These are phyloP conservation scores for Salvia sclarea DNA, from an alignment of 305 asterid species.

Conservation along the genomic window DNA sequence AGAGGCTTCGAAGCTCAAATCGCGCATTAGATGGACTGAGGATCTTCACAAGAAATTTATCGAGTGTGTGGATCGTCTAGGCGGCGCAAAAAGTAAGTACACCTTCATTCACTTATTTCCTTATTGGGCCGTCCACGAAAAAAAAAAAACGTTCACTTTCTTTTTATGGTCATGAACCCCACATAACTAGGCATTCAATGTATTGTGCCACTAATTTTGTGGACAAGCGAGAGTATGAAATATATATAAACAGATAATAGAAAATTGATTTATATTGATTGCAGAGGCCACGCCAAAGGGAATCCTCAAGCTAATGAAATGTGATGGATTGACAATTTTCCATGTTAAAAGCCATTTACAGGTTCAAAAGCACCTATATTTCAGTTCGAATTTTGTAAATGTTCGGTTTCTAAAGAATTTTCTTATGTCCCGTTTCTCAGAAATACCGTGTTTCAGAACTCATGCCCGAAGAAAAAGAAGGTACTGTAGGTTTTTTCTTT, in stretches of 20 bases:
- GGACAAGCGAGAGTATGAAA: no score
- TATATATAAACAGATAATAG: no score
- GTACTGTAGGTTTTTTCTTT: slow-evolving; percentile 7
- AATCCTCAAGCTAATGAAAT: slow-evolving; percentile 49
- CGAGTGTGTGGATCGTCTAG: slow-evolving; percentile 39
- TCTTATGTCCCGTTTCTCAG: slow-evolving; percentile 20
- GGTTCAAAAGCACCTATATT: slow-evolving; percentile 21
- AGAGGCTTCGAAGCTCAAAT: slow-evolving; percentile 22
- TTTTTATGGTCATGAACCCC: no score
- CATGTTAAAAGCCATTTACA: slow-evolving; percentile 59
- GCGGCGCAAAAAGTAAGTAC: slow-evolving; percentile 59
- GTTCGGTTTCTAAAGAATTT: background rate
- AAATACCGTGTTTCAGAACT: slow-evolving; percentile 37
- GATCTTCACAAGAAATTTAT: slow-evolving; percentile 49
- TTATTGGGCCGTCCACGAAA: no score
- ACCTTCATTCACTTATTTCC: no score
- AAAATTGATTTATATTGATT: no score
- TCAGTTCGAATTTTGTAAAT: background rate
- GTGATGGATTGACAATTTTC: slow-evolving; percentile 44
- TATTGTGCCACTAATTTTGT: no score
- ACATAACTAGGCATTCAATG: no score
- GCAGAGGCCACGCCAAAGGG: slow-evolving; percentile 61
- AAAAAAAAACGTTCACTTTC: no score
- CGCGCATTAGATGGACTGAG: slow-evolving; percentile 47
- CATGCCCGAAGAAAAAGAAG: slow-evolving; percentile 30